Base-by-base conservation (phyloP, 2,329 filamentous ascomycete genomes). In the Aspergillus pseudotamarii region DNA sequence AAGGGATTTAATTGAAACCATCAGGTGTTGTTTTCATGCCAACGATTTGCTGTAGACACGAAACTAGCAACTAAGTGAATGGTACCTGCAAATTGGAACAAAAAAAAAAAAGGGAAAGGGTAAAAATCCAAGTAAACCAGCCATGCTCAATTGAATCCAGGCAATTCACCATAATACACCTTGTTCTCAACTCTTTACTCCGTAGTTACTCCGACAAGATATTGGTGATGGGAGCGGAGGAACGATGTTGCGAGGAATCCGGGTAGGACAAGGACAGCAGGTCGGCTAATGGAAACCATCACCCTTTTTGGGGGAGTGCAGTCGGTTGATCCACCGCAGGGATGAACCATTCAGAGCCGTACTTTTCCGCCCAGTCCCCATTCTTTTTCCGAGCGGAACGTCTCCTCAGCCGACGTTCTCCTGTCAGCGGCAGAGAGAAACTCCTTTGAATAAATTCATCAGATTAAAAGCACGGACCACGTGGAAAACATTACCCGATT, bases 401-500 rank as follows among this genome's bases (percentile, higher is more conserved):
- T 55, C 32, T 55, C 32, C 50, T 54, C 30, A 36, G 30, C 30
- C 11, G 10, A 34, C 1, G 4, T 21, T 1, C 16, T 36, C 21
- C 4, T 16, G 10, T 36, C 32, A 36, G 32, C 48, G 28, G 28
- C 34, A 23, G 21, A 50, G 9, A 41, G 36, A 23, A 14, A n/a
- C 14, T 11, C 36, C 16, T 30, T 12, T 32, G n/a, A 6, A 23
- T 8, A 26, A 26, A 26, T 4, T 4, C 26, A 26, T 28, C 11
- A 16, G 19, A 60, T 32, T 53, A 59, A 11, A 23, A 5, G 41
- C 59, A 62, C 64, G 62, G 57, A 48, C 64, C 56, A 48, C 45
- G 46, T 64, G 69, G 69, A 68, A 68, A 65, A 63, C 56, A 50
- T 67, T 70, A 36, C 69, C 68, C 34, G 38, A 65, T 69, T 43